A percentile compares a stretch with the other conserved stretches of the same genome.
Conservation (phyloP, 228 moss, liverwort and hornwort genomes). For the Sphagnum magellanicum region DNA sequence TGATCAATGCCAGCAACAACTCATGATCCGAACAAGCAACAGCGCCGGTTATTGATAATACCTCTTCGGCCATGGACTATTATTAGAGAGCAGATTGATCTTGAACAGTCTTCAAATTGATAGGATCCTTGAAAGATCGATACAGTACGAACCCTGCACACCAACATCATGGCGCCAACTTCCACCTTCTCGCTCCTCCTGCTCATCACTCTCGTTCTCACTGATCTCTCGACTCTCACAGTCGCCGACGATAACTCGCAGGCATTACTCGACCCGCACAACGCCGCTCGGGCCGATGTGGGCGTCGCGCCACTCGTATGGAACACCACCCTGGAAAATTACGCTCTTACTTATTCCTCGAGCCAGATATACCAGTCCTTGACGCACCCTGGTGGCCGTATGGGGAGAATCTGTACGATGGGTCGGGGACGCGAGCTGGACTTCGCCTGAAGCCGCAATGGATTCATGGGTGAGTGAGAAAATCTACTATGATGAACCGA, state of each 20-base stretch:
- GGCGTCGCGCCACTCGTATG: conserved; percentile 18
- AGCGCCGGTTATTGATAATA: too few relatives aligned
- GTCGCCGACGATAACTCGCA: background rate
- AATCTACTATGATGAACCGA: conserved; percentile 22
- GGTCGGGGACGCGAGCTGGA: conserved; percentile 1
- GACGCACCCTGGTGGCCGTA: conserved; percentile 30
- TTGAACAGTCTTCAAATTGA: too few relatives aligned
- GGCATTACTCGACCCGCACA: conserved; percentile 19
- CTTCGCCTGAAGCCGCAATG: conserved; percentile 18
- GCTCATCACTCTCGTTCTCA: too few relatives aligned
- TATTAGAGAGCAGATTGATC: too few relatives aligned
- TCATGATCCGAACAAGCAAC: too few relatives aligned
- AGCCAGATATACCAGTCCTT: conserved; percentile 34
- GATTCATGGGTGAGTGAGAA: conserved; percentile 25
- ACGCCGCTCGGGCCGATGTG: conserved; percentile 21
- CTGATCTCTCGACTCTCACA: too few relatives aligned
- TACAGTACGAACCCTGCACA: too few relatives aligned
- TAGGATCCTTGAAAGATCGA: too few relatives aligned
- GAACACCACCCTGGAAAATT: conserved; percentile 18
- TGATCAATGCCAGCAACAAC: too few relatives aligned
- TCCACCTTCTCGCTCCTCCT: too few relatives aligned
- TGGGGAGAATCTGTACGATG: conserved; percentile 31
- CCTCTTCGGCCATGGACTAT: too few relatives aligned
- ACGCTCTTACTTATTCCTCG: conserved; percentile 22
- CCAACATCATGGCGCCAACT: too few relatives aligned